Evolutionary conservation across 805 yeast species (phyloP).

Genomic region (Ogataea glucozyma): DNA sequence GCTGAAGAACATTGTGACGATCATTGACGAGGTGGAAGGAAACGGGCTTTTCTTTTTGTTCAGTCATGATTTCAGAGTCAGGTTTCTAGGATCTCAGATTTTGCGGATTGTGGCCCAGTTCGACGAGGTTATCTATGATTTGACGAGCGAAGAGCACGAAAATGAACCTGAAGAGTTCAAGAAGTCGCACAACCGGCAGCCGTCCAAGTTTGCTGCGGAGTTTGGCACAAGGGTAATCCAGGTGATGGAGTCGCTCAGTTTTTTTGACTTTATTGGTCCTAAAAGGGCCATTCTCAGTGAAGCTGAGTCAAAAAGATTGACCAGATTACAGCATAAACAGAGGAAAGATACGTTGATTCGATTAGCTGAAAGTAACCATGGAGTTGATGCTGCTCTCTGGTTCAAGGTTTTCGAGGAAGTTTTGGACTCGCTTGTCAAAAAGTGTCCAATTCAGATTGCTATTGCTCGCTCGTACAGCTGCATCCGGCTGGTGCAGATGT

Average conservation of each 20-base stretch:
- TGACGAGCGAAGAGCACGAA: slow-evolving; percentile 25
- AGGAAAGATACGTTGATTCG: slow-evolving; percentile 69
- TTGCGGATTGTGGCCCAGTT: slow-evolving; percentile 79
- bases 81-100: slow-evolving; percentile 76
- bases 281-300: slow-evolving; percentile 56
- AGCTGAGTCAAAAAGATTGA: slow-evolving; percentile 74
- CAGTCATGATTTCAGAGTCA: slow-evolving; percentile 75
- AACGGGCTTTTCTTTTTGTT: slow-evolving; percentile 90
- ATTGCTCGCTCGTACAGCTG: slow-evolving; percentile 89
- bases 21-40: slow-evolving; percentile 94
- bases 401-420: slow-evolving; percentile 80
- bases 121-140: slow-evolving; percentile 74
- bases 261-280: slow-evolving; percentile 58
- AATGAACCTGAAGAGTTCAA: slow-evolving; percentile 21
- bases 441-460: slow-evolving; percentile 92
- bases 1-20: slow-evolving; percentile 76
- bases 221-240: slow-evolving; percentile 76
- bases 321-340: slow-evolving; percentile 56
- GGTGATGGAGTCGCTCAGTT: slow-evolving; percentile 70
- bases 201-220: slow-evolving; percentile 76
- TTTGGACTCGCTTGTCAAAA: slow-evolving; percentile 67
- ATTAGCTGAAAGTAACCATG: slow-evolving; percentile 88
- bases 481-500: slow-evolving; percentile 81
- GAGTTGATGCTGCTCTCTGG: slow-evolving; percentile 97
- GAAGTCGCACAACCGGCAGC: slow-evolving; percentile 52